These are phyloP conservation scores for Clavariopsis aquatica DNA, from an alignment of 495 filamentous ascomycete species.

Conservation along the genomic window DNA sequence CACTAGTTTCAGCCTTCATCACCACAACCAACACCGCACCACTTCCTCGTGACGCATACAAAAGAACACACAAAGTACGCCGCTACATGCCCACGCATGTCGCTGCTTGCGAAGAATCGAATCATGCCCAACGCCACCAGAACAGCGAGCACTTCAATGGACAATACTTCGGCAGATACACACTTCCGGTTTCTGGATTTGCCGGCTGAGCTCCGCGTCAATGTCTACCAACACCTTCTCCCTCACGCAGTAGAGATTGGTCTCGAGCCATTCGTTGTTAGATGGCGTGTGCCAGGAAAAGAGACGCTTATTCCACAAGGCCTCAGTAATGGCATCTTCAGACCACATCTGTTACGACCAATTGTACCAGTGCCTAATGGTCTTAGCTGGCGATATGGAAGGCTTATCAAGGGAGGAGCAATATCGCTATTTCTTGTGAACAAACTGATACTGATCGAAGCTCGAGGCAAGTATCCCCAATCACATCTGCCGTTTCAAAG, in stretches of 20 bases:
- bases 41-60: not conserved
- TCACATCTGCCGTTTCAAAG: not conserved
- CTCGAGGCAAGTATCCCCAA: slow-evolving; percentile 7
- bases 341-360: not conserved
- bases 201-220: slow-evolving; percentile 15
- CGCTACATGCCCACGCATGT: too few relatives aligned
- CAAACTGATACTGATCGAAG: slow-evolving; percentile 13
- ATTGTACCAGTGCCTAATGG: not conserved
- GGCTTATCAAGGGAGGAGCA: not conserved
- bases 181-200: slow-evolving; percentile 19
- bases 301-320: too few relatives aligned
- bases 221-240: slow-evolving; percentile 12
- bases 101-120: too few relatives aligned
- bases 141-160: too few relatives aligned
- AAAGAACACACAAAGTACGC: too few relatives aligned
- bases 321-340: not conserved
- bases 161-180: not conserved
- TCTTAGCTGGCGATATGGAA: not conserved
- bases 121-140: too few relatives aligned
- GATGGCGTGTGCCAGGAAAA: too few relatives aligned
- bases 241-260: not conserved
- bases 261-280: not conserved
- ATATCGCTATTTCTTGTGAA: slow-evolving; percentile 13
- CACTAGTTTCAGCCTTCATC: not conserved
- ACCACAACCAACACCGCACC: not conserved